These are phyloP conservation scores for Phlebiopsis flavidoalba DNA, from an alignment of 768 basidiomycete genomes.

Conservation along the genomic window DNA sequence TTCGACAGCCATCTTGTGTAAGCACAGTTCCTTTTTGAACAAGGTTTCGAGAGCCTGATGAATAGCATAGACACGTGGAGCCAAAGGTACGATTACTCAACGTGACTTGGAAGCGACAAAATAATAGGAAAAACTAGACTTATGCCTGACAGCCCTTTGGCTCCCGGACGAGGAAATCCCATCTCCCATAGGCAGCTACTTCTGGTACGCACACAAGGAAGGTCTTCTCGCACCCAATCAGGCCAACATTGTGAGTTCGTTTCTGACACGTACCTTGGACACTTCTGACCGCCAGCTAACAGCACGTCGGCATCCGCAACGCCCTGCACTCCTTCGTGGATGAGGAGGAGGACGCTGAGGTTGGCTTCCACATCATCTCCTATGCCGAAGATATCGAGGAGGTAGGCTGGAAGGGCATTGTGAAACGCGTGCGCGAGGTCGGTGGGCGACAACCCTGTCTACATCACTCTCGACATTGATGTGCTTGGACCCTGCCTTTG, in stretches of 20 bases:
- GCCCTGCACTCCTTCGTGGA: constrained; percentile 23
- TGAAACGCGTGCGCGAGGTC: constrained; percentile 26
- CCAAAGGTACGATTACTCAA: constrained; percentile 1
- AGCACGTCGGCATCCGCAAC: constrained; percentile 29
- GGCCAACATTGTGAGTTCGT: constrained; percentile 24
- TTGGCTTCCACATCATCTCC: constrained; percentile 26
- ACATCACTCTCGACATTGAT: constrained; percentile 24
- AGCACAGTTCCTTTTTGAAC: not conserved
- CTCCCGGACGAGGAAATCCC: constrained; percentile 26
- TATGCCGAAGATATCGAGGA: constrained; percentile 31
- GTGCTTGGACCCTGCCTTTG: constrained; percentile 19
- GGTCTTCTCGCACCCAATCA: constrained; percentile 27
- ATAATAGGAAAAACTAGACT: not conserved
- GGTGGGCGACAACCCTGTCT: constrained; percentile 31
- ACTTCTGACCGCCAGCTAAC: not conserved
- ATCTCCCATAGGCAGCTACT: constrained; percentile 29
- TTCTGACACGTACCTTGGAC: not conserved
- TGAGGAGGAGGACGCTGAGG: constrained; percentile 26
- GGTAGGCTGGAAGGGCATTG: constrained; percentile 26
- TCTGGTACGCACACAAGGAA: constrained; percentile 28
- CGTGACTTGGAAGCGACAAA: not conserved
- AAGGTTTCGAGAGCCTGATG: not conserved
- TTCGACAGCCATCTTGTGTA: constrained; percentile 29
- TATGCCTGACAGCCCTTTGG: constrained; percentile 22
- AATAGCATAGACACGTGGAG: constrained; percentile 17